Evolutionary conservation across 148 eudicot species (phyloP), one percentile per base, ranked within the genome.

Genomic region (Cornus controversa): DNA sequence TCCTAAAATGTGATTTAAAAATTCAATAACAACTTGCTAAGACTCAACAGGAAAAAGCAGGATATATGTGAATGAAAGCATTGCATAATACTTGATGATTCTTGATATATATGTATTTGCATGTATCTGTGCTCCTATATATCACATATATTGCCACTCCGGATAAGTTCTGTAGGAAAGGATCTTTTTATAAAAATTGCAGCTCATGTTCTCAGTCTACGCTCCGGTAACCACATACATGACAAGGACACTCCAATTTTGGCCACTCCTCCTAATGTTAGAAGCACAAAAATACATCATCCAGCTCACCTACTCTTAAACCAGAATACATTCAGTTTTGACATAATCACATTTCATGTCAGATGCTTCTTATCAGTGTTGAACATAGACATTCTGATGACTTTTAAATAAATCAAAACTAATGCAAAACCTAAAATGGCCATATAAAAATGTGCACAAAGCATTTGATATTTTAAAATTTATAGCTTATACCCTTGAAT

Each of bases 401-500:
- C 31, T 36, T 14, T 13, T 8, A 64, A 65, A 75, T 20, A 24
- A 75, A 64, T 64, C 57, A 75, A 23, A 63, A 37, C 67, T 60
- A 64, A 74, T 36, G 28, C 11, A 73, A 40, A 37, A 25, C 50
- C 24, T 8, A 27, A 20, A 22, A 57, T 23, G 15, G 45, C 8
- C 15, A 47, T 24, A 23, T 28, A 6, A 42, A 45, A 63, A 78
- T 26, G 23, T 20, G 13, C 47, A 42, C 16, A 28, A 71, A 50
- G 62, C n/a, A 67, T 75, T 22, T 28, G 27, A 40, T 2, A 14
- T 11, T 78, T n/a, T 42, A 24, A 71, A 45, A 27, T 22, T 9
- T 18, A 40, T 68, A 27, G 50, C n/a, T 64, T 63, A 70, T 86
- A 93, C 99, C 98, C 82, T 93, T 64, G 92, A 90, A 76, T 78